Evolutionary conservation across 1,284 basidiomycete species (phyloP).

Genomic region (Puccinia triticina): DNA sequence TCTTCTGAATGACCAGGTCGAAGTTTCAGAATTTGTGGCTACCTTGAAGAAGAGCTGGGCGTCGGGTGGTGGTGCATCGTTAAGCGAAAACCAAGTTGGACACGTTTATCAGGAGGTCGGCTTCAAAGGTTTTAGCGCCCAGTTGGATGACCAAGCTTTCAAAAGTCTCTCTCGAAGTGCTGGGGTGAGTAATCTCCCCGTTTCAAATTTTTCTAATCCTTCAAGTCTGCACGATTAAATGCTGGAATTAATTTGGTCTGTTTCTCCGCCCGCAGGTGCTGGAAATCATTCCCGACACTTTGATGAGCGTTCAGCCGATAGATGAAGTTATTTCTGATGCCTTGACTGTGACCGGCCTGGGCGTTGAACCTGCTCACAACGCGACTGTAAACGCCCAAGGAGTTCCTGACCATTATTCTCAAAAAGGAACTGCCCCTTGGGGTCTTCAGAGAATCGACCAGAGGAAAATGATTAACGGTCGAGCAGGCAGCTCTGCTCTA

Average conservation of each 20-base stretch:
- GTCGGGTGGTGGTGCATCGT: background rate
- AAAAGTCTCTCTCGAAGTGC: constrained; percentile 11
- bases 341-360: background rate
- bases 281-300: constrained; percentile 30
- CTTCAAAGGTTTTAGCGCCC: constrained; percentile 45
- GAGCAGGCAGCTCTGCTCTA: constrained; percentile 6
- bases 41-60: background rate
- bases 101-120: constrained; percentile 24
- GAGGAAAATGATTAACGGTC: background rate
- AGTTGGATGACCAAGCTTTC: constrained; percentile 29
- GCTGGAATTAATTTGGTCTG: background rate
- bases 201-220: background rate
- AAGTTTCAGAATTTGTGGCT: constrained; percentile 4
- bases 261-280: constrained; percentile 11
- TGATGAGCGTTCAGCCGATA: constrained; percentile 18
- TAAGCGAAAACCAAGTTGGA: constrained; percentile 29
- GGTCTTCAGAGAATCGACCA: constrained; percentile 43
- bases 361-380: background rate
- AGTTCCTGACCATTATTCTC: background rate
- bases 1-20: constrained; percentile 21
- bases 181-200: constrained; percentile 16
- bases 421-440: constrained; percentile 49
- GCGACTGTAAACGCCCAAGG: background rate
- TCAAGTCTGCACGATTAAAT: background rate
- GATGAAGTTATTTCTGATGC: constrained; percentile 7